Evolutionary conservation across 805 yeast species (phyloP), one percentile per base, ranked within the genome.

Genomic region (Pichia sporocuriosa): DNA sequence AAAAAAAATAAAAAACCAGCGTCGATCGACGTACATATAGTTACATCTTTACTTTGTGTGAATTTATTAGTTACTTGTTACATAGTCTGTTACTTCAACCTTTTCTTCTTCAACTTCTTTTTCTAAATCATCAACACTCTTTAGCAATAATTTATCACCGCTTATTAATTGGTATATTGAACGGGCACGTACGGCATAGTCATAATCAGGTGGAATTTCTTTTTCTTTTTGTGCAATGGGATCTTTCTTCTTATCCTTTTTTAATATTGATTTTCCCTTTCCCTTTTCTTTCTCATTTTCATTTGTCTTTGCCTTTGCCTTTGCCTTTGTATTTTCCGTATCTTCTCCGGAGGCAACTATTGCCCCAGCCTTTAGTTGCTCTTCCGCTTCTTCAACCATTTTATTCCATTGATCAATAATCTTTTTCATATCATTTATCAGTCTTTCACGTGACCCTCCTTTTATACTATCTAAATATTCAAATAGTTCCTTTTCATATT

Each of bases 381-480:
- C 63, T 39, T 68, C 71, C 10, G 69, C 70, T 29, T 65, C 66
- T 32, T 56, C 59, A 34, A 71, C 72, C 35, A 65, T 54, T 29
- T 58, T 60, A 50, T 83, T 83, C 89, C 90, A 84, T 31, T 62
- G 56, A 1, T 62, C 60, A 10, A 80, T 61, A 1, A 73, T 70
- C 8, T 54, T 62, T 44, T 61, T 63, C 55, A 81, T 65, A 3
- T 73, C 77, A 3, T 60, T 70, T 2, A 72, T 61, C 9, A 82
- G 56, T 47, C 94, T 63, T 22, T 68, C 73, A 48, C 77, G 67
- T 3, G 87, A 74, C 0, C 84, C 85, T 2, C 94, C 94, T 58
- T 81, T 82, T 22, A 84, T 55, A 0, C 82, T 82, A 16, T 62
- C 68, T 16, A 83, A 56, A 52, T 84, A 84, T 6, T 54, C 56